Base-by-base conservation (phyloP, 331 rosid genomes). In the Malus hybrid region DNA sequence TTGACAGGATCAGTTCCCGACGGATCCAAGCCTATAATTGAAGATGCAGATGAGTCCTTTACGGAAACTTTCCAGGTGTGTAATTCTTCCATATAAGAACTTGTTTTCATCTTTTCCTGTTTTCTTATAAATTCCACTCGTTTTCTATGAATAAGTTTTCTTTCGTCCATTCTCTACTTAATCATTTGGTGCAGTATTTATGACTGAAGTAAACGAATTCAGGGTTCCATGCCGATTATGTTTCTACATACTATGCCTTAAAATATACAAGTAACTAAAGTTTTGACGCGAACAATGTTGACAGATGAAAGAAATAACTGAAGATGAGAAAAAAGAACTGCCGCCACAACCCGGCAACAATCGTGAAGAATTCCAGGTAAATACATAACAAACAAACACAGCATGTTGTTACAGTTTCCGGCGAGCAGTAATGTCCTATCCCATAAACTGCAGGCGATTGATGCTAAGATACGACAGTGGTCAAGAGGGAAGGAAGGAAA, bases 401-500 rank as follows among this genome's bases (percentile, higher is more conserved):
- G 36, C 72, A 27, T 44, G 50, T n/a, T 11, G 60, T 8, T 28
- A 31, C 22, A 16, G 42, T 10, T 6, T 42, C 54, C 9, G 4
- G 13, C 5, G 32, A 44, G 33, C 55, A 24, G 28, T 77, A 15
- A 76, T 33, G 28, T 19, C 15, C 54, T 31, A 65, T 55, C 84
- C 75, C 72, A 70, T 59, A 65, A 46, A 55, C 71, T 82, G 82
- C 79, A 95, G 99, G 89, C 42, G 44, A 79, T 92, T 70, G 93
- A 95, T 79, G 83, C 72, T 10, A 95, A 89, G 82, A 90, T 95
- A 81, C 89, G 82, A 31, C 83, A 85, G 46, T 95, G 99, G 99
- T 90, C 97, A 12, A 87, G 77, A n/a, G 99, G 97, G 71, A 95
- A 92, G 86, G 96, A 90, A 89, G 93, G 89, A 82, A 95, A 92